phyloP scores from a whole-genome alignment of 805 yeast genomes.

The Wickerhamiella occidentalis region DNA sequence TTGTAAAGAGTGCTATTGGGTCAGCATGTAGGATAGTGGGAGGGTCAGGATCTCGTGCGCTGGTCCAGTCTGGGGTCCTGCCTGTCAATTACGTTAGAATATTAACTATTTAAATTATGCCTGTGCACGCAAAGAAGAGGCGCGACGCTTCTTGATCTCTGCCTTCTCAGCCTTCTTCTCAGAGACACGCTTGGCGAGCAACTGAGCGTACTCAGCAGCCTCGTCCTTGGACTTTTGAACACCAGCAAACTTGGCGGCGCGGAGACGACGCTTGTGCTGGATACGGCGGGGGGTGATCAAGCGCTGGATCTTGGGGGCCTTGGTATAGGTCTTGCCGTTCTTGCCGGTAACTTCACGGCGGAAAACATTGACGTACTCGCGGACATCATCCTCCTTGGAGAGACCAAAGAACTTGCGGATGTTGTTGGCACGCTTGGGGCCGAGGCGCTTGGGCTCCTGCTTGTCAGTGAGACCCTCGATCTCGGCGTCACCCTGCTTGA shows the following conservation, averaged over 20 bases:
- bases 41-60: no score
- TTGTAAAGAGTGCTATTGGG: no score
- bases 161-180: constrained; percentile 98
- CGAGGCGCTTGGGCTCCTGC: constrained; percentile 96
- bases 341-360: constrained; percentile 92
- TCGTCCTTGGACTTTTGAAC: constrained; percentile 99
- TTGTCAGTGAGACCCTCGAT: constrained; percentile 92
- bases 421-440: constrained; percentile 99
- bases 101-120: constrained; percentile 7
- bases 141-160: constrained; percentile 99
- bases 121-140: constrained; percentile 70
- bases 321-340: constrained; percentile 97
- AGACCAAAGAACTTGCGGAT: constrained; percentile 99
- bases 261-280: constrained; percentile 97
- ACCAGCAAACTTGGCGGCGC: constrained; percentile 84
- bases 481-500: constrained; percentile 95
- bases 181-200: constrained; percentile 94
- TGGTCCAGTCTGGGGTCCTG: no score
- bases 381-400: constrained; percentile 84
- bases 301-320: constrained; percentile 99
- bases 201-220: constrained; percentile 99
- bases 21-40: no score
- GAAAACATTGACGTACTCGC: constrained; percentile 62
- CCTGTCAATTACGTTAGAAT: background rate
- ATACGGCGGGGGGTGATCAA: constrained; percentile 97